A percentile compares a stretch with the other conserved stretches of the same genome.
Conservation (phyloP, 305 asterid genomes). For the Caryopteris hybrid region DNA sequence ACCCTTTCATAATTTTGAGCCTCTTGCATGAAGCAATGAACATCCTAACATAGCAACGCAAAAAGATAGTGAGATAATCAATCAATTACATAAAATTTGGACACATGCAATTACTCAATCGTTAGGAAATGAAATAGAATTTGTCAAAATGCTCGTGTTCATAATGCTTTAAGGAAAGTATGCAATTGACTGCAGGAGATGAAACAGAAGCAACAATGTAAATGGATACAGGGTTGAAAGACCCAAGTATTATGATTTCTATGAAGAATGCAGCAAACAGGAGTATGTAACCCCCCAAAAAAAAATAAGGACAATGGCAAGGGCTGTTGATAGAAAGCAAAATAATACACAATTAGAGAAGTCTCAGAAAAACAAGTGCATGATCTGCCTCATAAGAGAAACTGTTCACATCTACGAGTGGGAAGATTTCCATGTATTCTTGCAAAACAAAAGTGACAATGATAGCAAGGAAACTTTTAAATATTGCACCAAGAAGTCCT, state of each 20-base stretch:
- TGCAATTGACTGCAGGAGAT: background rate
- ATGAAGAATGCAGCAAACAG: background rate
- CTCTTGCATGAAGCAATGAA: slow-evolving; percentile 79
- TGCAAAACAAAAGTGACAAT: background rate
- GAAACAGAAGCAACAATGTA: too few relatives aligned
- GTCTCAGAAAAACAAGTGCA: background rate
- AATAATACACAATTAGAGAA: background rate
- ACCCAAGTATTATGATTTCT: background rate
- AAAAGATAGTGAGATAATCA: background rate
- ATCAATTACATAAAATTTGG: background rate
- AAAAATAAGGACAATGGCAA: too few relatives aligned
- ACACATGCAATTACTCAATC: background rate
- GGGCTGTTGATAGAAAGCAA: too few relatives aligned
- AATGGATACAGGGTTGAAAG: background rate
- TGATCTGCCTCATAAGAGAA: background rate
- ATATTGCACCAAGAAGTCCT: background rate
- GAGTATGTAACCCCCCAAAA: background rate
- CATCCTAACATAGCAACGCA: slow-evolving; percentile 43
- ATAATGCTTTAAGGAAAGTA: background rate
- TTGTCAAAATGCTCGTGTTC: background rate
- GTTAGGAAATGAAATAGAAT: background rate
- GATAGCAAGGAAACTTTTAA: background rate
- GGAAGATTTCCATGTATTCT: background rate
- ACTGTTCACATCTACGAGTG: background rate
- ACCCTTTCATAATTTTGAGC: slow-evolving; percentile 82